Percentiles rank a stretch among this genome's conserved stretches.
These are phyloP conservation scores for Acmispon strigosus DNA, from an alignment of 306 rosid species.

Conservation along the genomic window DNA sequence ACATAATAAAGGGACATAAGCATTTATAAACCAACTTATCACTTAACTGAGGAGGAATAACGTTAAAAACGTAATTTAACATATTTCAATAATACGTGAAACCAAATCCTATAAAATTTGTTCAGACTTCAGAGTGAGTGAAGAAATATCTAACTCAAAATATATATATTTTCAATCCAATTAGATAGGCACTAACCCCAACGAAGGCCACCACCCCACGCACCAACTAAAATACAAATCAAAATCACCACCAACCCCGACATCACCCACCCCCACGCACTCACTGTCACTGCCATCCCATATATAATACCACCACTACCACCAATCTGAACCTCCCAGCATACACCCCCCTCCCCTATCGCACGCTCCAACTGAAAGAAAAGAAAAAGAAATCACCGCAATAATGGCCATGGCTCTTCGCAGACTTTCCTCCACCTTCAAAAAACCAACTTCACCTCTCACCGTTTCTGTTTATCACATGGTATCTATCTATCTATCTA, in stretches of 20 bases:
- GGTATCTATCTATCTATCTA: conserved; percentile 23
- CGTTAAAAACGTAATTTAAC: no score
- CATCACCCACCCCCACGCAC: not conserved
- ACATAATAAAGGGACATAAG: no score
- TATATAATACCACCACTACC: not conserved
- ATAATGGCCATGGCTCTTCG: conserved; percentile 78
- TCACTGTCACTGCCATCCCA: not conserved
- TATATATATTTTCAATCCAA: no score
- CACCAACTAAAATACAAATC: not conserved
- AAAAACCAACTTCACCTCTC: conserved; percentile 30
- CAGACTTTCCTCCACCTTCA: conserved; percentile 42
- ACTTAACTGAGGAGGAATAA: no score
- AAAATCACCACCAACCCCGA: conserved; percentile 7
- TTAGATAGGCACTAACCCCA: no score
- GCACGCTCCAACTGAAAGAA: not conserved
- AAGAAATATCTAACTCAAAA: no score
- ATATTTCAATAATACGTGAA: no score
- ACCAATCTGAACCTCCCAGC: not conserved
- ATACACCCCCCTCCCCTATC: not conserved
- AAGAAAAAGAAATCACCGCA: not conserved
- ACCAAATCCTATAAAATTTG: no score
- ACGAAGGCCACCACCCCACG: no score
- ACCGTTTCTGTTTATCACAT: conserved; percentile 39
- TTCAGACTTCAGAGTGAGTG: no score
- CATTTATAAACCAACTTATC: no score